Conservation (phyloP, 2,329 filamentous ascomycete species). For the Dendryphion nanum region DNA sequence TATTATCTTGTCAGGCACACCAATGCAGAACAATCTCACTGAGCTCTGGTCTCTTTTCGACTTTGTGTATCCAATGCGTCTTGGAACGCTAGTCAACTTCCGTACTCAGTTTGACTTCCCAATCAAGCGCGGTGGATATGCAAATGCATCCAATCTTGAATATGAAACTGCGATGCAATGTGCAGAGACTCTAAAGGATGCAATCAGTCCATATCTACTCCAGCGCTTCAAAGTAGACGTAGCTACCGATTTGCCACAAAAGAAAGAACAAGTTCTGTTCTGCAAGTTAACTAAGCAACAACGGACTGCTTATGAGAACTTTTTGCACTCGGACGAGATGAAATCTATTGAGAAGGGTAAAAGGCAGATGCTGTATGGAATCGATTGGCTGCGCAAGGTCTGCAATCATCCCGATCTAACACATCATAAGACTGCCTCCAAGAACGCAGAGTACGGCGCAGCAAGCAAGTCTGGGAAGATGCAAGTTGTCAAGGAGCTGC, state of each 20-base stretch:
- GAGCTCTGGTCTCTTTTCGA: constrained; percentile 98
- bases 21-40: constrained; percentile 94
- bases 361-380: constrained; percentile 80
- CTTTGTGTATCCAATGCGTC: constrained; percentile 93
- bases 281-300: constrained; percentile 86
- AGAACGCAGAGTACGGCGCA: constrained; percentile 68
- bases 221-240: constrained; percentile 94
- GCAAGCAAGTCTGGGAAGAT: constrained; percentile 87
- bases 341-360: constrained; percentile 73
- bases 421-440: constrained; percentile 61
- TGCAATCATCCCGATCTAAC: constrained; percentile 95
- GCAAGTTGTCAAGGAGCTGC: constrained; percentile 84
- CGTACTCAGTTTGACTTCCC: constrained; percentile 89
- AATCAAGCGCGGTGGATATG: constrained; percentile 89
- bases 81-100: constrained; percentile 90
- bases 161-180: constrained; percentile 94
- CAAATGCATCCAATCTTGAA: constrained; percentile 89
- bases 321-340: constrained; percentile 81
- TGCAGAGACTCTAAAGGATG: constrained; percentile 88
- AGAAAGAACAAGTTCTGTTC: constrained; percentile 94
- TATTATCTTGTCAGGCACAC: constrained; percentile 91
- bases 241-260: constrained; percentile 87
- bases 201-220: constrained; percentile 88
- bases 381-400: constrained; percentile 91
- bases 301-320: constrained; percentile 74